phyloP scores from a whole-genome alignment of 768 basidiomycete genomes.

The Serendipita vermifera region DNA sequence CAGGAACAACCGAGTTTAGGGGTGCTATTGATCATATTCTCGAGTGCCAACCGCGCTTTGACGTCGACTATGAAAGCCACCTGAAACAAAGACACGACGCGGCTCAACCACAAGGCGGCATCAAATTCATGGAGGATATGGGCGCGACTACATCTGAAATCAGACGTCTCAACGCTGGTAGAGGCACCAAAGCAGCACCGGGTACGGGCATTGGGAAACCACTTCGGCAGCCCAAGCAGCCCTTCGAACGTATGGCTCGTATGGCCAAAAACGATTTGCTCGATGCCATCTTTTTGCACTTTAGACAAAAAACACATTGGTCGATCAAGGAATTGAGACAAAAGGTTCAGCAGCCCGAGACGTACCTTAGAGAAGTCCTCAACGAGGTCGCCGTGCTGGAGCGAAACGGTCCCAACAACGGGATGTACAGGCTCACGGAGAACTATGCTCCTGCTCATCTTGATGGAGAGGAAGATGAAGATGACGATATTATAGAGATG shows the following conservation, averaged over 20 bases:
- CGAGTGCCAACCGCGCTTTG: constrained; percentile 55
- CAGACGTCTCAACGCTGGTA: constrained; percentile 11
- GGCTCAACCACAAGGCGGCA: constrained; percentile 53
- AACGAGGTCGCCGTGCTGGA: constrained; percentile 63
- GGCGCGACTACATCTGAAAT: constrained; percentile 35
- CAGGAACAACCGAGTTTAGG: constrained; percentile 31
- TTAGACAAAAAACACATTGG: constrained; percentile 74
- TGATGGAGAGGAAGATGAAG: constrained; percentile 17
- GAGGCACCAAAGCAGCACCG: constrained; percentile 32
- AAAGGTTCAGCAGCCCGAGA: constrained; percentile 74
- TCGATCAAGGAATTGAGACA: constrained; percentile 62
- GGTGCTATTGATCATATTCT: constrained; percentile 75
- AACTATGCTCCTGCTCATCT: constrained; percentile 29
- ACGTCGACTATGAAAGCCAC: constrained; percentile 52
- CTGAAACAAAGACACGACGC: constrained; percentile 53
- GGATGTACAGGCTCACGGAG: constrained; percentile 66
- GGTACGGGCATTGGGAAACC: constrained; percentile 7
- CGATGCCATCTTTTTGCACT: constrained; percentile 67
- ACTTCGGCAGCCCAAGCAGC: constrained; percentile 48
- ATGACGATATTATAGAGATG: constrained; percentile 31
- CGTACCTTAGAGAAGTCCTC: constrained; percentile 73
- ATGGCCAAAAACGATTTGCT: constrained; percentile 80
- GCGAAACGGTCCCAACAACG: constrained; percentile 68
- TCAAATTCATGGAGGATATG: constrained; percentile 62
- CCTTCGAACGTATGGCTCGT: constrained; percentile 82